Conservation (phyloP, 2,329 filamentous ascomycete species). For the Meredithiella fracta region DNA sequence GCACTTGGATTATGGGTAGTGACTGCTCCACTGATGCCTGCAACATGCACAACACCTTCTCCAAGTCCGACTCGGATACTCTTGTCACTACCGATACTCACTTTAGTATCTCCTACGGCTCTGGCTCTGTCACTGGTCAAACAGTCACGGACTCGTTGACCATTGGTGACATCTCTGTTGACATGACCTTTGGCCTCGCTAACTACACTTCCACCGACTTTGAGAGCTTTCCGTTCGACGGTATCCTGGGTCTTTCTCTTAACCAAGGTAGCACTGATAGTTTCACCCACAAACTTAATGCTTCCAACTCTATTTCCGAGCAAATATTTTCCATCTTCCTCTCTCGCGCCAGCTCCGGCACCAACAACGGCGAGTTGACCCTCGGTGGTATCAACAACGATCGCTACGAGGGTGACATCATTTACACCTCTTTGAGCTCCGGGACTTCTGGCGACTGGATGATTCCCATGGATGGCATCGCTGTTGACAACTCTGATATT, state of each 20-base stretch:
- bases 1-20: conserved; percentile 70
- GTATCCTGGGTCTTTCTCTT: conserved; percentile 65
- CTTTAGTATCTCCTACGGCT: conserved; percentile 61
- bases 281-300: conserved; percentile 46
- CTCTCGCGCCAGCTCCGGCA: conserved; percentile 46
- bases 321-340: conserved; percentile 49
- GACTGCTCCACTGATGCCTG: conserved; percentile 53
- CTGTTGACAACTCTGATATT: conserved; percentile 41
- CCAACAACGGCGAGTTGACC: conserved; percentile 58
- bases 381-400: conserved; percentile 54
- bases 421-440: conserved; percentile 41
- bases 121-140: conserved; percentile 53
- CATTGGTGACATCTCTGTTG: conserved; percentile 47
- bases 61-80: conserved; percentile 46
- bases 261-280: conserved; percentile 43
- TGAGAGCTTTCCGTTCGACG: conserved; percentile 65
- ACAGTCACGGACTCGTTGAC: conserved; percentile 50
- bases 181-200: conserved; percentile 57
- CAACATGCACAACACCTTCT: conserved; percentile 52
- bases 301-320: conserved; percentile 38
- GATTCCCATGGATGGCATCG: conserved; percentile 49
- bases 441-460: conserved; percentile 49
- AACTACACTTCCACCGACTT: conserved; percentile 59
- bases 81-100: conserved; percentile 34
- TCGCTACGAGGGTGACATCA: conserved; percentile 51